Conservation (phyloP, 2,329 filamentous ascomycete genomes). For the Pestalotiopsis sp. region DNA sequence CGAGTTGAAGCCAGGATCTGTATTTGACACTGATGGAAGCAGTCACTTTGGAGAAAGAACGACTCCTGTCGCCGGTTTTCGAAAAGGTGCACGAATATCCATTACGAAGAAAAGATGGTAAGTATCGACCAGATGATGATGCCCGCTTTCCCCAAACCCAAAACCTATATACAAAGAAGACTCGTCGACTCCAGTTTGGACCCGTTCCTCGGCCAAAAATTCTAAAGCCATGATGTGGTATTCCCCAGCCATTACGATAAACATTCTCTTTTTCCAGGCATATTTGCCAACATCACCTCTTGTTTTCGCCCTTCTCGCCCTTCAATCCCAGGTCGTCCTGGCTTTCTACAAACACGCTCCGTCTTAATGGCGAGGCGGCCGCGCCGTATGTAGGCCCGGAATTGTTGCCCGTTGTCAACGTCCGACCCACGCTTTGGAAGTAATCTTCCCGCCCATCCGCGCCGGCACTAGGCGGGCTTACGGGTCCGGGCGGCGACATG, state of each 20-base stretch:
- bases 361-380: slow-evolving; percentile 26
- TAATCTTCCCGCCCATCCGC: slow-evolving; percentile 21
- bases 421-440: slow-evolving; percentile 26
- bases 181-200: neutral
- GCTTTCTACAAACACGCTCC: slow-evolving; percentile 45
- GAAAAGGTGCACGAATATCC: slow-evolving; percentile 1
- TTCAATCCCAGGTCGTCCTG: slow-evolving; percentile 39
- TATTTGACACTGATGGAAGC: too few species aligned
- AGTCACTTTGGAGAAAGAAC: too few species aligned
- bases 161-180: neutral
- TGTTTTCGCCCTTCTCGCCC: neutral
- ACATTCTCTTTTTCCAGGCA: neutral
- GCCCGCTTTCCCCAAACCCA: neutral
- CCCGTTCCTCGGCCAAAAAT: neutral
- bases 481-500: slow-evolving; percentile 14
- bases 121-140: neutral
- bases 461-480: slow-evolving; percentile 29
- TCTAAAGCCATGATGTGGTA: slow-evolving; percentile 2
- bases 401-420: slow-evolving; percentile 13
- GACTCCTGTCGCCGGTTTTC: too few species aligned
- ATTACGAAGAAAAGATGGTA: slow-evolving; percentile 5
- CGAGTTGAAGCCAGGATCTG: too few species aligned
- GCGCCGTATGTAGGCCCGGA: neutral
- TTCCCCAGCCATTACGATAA: neutral
- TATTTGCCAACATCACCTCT: neutral